Evolutionary conservation across 768 basidiomycete species (phyloP).

Genomic region (Podaxis carcinomalis): DNA sequence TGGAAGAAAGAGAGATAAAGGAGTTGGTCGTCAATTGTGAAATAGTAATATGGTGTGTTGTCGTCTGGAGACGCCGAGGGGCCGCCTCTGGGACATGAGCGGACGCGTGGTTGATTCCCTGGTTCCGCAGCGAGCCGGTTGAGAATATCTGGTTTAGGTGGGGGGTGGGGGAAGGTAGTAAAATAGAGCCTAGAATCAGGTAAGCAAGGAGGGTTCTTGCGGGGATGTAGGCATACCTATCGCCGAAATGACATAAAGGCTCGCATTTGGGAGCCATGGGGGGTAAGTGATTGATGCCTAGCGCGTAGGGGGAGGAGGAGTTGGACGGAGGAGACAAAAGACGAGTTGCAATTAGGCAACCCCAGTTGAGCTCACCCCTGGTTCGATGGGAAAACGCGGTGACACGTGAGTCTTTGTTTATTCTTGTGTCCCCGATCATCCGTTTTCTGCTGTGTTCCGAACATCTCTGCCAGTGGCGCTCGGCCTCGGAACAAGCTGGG

Average conservation of each 20-base stretch:
- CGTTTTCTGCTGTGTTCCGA: no score
- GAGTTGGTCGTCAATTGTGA: slow-evolving; percentile 90
- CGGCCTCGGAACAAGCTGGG: no score
- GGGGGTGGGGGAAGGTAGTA: slow-evolving; percentile 80
- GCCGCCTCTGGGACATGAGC: slow-evolving; percentile 54
- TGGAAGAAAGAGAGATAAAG: slow-evolving; percentile 92
- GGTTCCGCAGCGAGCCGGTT: slow-evolving; percentile 55
- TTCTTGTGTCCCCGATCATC: slow-evolving; percentile 2
- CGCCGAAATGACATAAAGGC: slow-evolving; percentile 74
- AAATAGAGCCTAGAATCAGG: slow-evolving; percentile 66
- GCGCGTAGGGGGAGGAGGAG: slow-evolving; percentile 2
- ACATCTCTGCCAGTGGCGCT: no score
- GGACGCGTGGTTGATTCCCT: slow-evolving; percentile 55
- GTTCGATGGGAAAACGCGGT: slow-evolving; percentile 3
- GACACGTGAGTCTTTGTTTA: slow-evolving; percentile 13
- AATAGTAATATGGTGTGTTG: slow-evolving; percentile 67
- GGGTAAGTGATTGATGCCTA: not conserved
- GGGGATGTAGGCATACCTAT: slow-evolving; percentile 47
- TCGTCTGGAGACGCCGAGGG: slow-evolving; percentile 69
- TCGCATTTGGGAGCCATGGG: slow-evolving; percentile 57
- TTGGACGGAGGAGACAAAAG: not conserved
- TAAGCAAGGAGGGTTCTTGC: slow-evolving; percentile 8
- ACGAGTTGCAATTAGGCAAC: slow-evolving; percentile 2
- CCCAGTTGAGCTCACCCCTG: slow-evolving; percentile 1
- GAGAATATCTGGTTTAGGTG: slow-evolving; percentile 60